Evolutionary conservation across 176 grass and related monocot genomes (phyloP), one percentile per base, ranked within the genome.

Genomic region (Pharus latifolius): DNA sequence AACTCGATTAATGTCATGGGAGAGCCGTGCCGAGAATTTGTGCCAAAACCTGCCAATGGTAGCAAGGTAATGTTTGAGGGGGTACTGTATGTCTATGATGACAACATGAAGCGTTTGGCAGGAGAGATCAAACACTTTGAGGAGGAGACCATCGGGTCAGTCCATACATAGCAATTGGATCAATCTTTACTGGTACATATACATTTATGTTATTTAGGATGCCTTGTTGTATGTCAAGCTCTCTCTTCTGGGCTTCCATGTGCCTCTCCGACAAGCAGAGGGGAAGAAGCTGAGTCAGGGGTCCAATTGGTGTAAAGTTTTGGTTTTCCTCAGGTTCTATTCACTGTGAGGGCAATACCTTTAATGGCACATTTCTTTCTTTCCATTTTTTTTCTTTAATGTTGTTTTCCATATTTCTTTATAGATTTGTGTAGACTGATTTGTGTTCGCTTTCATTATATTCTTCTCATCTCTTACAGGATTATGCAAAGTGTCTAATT

Each of bases 1-100:
- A 90, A 87, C 23, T 84, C 88, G 0, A 91, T 91, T 67, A 90
- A 84, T 7, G 41, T 83, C 70, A 44, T 87, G 80, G 81, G 76
- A 49, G 85, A 91, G 25, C 72, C 72, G 0, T 88, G 88, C 72
- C 43, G 43, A 23, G 40, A 81, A 31, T 86, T 96, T 2, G 76
- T 80, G 56, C 63, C 56, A 0, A 80, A 63, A 33, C 70, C 76
- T 3, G 16, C 16, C 49, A 84, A 89, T 41, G 67, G 56, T 7
- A 79, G 53, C 29, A 70, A 35, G 23, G 32, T 89, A 63, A 76
- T 72, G 40, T 87, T 82, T 7, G 83, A 96, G 49, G 80, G 85
- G 44, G 79, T 63, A 63, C 85, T 85, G 0, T 96, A 89, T 2
- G 49, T 92, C 24, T 79, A 89, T 12, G 92, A 96, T 29, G 76